Base-by-base conservation (phyloP, 2,329 filamentous ascomycete genomes). In the Dothidotthia symphoricarpi region DNA sequence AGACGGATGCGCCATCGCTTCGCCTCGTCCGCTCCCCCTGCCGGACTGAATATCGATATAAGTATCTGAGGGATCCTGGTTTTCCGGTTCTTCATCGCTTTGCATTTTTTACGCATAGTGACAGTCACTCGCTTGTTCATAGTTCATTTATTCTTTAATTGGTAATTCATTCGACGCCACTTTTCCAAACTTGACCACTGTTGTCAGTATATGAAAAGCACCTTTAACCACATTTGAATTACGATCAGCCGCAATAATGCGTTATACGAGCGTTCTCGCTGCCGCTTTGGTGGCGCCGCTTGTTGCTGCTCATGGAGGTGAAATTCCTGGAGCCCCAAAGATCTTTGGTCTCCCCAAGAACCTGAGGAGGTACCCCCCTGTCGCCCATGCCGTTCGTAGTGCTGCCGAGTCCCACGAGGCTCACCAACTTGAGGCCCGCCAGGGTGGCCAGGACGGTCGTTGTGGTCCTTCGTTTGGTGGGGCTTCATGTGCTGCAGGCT, bases 291-390 rank as follows among this genome's bases (percentile, higher is more conserved):
- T 55, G 31, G 60, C 48, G 8, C 57, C 61, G 6, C 43, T 63
- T 11, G 63, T 59, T 16, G 59, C 55, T 16, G 63, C 64, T 34
- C 64, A 67, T 41, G 29, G 49, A 25, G 58, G 49, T 26, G 44
- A 43, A 13, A 43, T 57, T 28, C 56, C 51, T 13, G 51, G 55
- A 33, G 45, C 50, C 6, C 64, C 63, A 6, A 67, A 60, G 43
- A 53, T 67, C 34, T 57, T 63, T 32, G 64, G 63, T 16, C 35
- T 63, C 11, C 58, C 57, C n/a, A 55, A 43, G 13, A 51, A 61
- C 34, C 34, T 64, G 44, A 64, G 55, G 49, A 50, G 47, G 28
- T 55, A 61, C 43, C 54, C 57, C n/a, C 57, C 57, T 25, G 44
- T 54, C n/a, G 43, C 49, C 31, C 47, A 51, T 19, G 47, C 43